phyloP scores from a whole-genome alignment of 2,329 filamentous ascomycete species.

The Didymellaceae sp. region DNA sequence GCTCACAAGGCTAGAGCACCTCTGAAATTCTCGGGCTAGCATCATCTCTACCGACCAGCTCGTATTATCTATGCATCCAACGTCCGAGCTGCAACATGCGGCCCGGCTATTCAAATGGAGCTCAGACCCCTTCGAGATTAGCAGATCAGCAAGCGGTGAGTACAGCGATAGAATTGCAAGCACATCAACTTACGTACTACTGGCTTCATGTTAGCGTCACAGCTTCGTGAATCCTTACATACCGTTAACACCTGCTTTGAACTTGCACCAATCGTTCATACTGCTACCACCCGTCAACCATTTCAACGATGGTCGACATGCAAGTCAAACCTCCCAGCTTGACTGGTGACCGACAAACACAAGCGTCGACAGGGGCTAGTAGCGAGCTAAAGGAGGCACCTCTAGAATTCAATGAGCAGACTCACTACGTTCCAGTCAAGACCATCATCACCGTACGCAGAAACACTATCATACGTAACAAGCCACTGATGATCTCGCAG shows the following conservation, averaged over 20 bases:
- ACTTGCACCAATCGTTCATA: too few relatives aligned
- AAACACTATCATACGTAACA: neutral
- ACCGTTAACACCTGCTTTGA: too few relatives aligned
- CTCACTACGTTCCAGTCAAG: slow-evolving; percentile 30
- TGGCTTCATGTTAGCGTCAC: too few relatives aligned
- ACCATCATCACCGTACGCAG: slow-evolving; percentile 26
- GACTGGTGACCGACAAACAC: neutral
- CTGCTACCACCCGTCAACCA: too few relatives aligned
- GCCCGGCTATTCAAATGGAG: too few relatives aligned
- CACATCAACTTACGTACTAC: too few relatives aligned
- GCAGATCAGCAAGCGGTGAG: neutral
- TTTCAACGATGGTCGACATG: neutral
- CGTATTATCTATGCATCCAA: too few relatives aligned
- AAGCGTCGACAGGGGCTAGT: neutral
- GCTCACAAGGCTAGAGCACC: too few relatives aligned
- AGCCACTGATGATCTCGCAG: slow-evolving; percentile 10
- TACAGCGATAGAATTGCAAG: neutral
- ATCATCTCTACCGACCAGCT: too few relatives aligned
- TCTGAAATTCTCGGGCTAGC: too few relatives aligned
- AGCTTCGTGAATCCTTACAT: too few relatives aligned
- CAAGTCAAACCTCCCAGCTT: neutral
- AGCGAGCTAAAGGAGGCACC: neutral
- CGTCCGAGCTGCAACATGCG: too few relatives aligned
- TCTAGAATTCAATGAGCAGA: slow-evolving; percentile 28
- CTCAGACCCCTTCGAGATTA: neutral